Evolutionary conservation across 495 filamentous ascomycete genomes (phyloP), one percentile per base, ranked within the genome.

Genomic region (Mycothermus thermophilus): DNA sequence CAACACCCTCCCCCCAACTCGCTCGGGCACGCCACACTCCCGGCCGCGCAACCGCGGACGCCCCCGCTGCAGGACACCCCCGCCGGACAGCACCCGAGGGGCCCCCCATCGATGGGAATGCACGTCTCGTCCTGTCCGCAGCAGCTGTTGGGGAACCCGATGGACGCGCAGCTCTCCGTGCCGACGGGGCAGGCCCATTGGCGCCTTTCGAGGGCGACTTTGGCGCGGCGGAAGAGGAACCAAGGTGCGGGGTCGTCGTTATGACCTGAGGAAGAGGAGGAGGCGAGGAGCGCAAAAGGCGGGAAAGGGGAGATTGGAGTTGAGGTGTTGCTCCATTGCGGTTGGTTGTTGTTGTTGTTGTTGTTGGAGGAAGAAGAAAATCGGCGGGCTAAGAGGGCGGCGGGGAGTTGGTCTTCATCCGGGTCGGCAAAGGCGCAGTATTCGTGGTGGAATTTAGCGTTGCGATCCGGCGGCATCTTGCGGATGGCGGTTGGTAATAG

Each of bases 1-100:
- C 88, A 96, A 46, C 88, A 96, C 1, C 87, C 88, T 1, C 86
- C 86, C 3, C 86, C 87, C 11, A 77, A 43, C 20, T 64, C 68
- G 12, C 67, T 62, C 1, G 75, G 63, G 48, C 90, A 97, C 15
- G 67, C 63, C 9, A 70, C 69, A 52, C 83, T 79, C 10, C 74
- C 77, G 1, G 51, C 52, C 32, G 62, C 57, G 47, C 88, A 97
- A 3, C 49, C 50, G 0, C 64, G 64, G 26, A 93, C 71, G 5
- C 59, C 56, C 5, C 78, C 75, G 4, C 67, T 62, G 54, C 90
- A 97, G 4, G 48, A 71, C 45, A 70, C 52, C 3, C 85, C 85
- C 19, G 54, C 53, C 11, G 79, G 79, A 64, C 88, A 97, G 52
- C 88, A 97, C 3, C 86, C 90, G 1, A 94, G 82, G 35, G 72